Conservation (phyloP, 768 basidiomycete genomes). For the Hysterangium stoloniferum region DNA sequence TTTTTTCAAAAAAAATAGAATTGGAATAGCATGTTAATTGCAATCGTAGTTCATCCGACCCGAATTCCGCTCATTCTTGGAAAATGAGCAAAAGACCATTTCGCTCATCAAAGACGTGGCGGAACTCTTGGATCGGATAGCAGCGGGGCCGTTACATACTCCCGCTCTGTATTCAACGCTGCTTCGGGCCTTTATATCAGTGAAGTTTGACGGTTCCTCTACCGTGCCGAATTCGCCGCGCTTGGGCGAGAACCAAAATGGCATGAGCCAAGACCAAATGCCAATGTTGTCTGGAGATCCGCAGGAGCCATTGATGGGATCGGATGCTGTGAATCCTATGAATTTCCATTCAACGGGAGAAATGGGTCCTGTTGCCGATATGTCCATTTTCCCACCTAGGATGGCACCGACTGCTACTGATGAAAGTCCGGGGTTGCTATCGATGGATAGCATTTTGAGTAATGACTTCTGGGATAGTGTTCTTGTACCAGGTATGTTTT, state of each 20-base stretch:
- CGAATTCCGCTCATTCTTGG: slow-evolving; percentile 70
- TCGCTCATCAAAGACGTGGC: slow-evolving; percentile 74
- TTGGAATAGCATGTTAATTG: not conserved
- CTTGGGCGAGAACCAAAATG: not conserved
- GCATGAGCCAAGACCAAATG: not conserved
- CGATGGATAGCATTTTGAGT: slow-evolving; percentile 78
- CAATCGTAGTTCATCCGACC: slow-evolving; percentile 63
- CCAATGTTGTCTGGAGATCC: not conserved
- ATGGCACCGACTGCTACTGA: slow-evolving; percentile 50
- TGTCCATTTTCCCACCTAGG: slow-evolving; percentile 82
- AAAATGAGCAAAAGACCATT: slow-evolving; percentile 65
- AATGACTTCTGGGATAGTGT: slow-evolving; percentile 84
- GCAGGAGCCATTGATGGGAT: not conserved
- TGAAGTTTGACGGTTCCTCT: slow-evolving; percentile 27
- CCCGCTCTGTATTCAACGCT: slow-evolving; percentile 85
- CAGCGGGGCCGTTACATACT: slow-evolving; percentile 76
- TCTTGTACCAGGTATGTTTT: slow-evolving; percentile 67
- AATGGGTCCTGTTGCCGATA: slow-evolving; percentile 79
- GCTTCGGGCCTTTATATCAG: slow-evolving; percentile 67
- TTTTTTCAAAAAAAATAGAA: not conserved
- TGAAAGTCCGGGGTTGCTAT: slow-evolving; percentile 41
- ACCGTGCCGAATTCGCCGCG: slow-evolving; percentile 1
- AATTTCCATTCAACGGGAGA: slow-evolving; percentile 72
- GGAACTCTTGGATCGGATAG: slow-evolving; percentile 65
- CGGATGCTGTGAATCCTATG: not conserved